Percentiles rank a stretch among this genome's conserved stretches.
Conservation (phyloP, 495 filamentous ascomycete species). For the Physcia stellaris region DNA sequence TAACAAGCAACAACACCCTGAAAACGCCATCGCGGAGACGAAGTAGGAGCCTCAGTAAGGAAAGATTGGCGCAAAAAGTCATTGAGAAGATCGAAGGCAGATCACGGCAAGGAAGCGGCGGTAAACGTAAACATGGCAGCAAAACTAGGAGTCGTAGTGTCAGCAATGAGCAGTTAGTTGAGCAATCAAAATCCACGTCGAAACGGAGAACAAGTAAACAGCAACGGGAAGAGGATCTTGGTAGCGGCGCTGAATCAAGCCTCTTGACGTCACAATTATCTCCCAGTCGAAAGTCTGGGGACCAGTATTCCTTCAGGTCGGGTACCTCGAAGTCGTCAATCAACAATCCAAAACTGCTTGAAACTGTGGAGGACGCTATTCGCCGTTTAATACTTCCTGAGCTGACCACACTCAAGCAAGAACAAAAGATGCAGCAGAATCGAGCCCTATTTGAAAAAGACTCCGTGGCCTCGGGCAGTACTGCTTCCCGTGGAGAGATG, state of each 20-base stretch:
- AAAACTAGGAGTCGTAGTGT: constrained; percentile 48
- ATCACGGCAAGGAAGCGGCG: constrained; percentile 30
- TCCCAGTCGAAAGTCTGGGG: constrained; percentile 52
- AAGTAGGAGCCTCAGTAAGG: constrained; percentile 61
- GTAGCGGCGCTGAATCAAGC: constrained; percentile 62
- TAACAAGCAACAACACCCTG: constrained; percentile 40
- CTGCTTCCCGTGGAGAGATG: constrained; percentile 44
- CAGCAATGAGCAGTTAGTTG: constrained; percentile 47
- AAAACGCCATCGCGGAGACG: constrained; percentile 49
- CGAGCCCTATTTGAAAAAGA: constrained; percentile 48
- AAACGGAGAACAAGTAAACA: constrained; percentile 48
- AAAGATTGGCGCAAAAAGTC: constrained; percentile 56
- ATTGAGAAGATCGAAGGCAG: constrained; percentile 49
- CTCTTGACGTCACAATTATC: constrained; percentile 60
- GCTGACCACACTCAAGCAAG: constrained; percentile 77
- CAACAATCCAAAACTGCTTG: constrained; percentile 90
- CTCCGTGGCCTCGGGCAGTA: constrained; percentile 46
- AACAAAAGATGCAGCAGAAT: constrained; percentile 57
- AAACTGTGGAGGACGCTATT: constrained; percentile 93
- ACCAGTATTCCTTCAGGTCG: constrained; percentile 63
- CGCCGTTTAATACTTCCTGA: constrained; percentile 83
- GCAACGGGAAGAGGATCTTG: constrained; percentile 46
- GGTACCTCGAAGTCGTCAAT: constrained; percentile 72
- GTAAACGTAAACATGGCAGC: constrained; percentile 35
- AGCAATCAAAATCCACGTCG: constrained; percentile 40